Percentiles rank a stretch among this genome's conserved stretches.
Evolutionary conservation across 2,329 filamentous ascomycete species (phyloP).

Genomic region (Cercospora brassicicola): DNA sequence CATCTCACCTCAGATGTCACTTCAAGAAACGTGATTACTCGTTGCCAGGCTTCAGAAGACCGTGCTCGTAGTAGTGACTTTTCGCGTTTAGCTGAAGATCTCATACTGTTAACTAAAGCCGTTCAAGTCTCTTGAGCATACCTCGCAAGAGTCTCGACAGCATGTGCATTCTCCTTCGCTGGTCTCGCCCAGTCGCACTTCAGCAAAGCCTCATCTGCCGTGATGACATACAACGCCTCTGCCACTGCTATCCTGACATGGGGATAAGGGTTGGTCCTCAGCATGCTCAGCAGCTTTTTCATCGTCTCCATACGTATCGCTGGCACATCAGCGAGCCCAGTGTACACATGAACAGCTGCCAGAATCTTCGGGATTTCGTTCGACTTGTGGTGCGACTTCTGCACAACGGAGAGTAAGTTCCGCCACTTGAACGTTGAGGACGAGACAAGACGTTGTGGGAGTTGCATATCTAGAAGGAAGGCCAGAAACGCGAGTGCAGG

Average conservation of each 20-base stretch:
- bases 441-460: slow-evolving; percentile 43
- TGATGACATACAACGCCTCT: slow-evolving; percentile 45
- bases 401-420: slow-evolving; percentile 66
- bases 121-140: background rate
- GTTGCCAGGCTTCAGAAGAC: background rate
- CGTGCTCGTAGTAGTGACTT: background rate
- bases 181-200: slow-evolving; percentile 28
- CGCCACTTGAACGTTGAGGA: slow-evolving; percentile 60
- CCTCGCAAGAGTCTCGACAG: slow-evolving; percentile 12
- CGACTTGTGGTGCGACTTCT: slow-evolving; percentile 80
- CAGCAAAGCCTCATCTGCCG: slow-evolving; percentile 36
- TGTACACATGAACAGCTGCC: slow-evolving; percentile 77
- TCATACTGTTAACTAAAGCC: background rate
- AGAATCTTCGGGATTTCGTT: slow-evolving; percentile 79
- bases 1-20: background rate
- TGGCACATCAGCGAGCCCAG: slow-evolving; percentile 61
- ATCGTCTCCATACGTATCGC: slow-evolving; percentile 58
- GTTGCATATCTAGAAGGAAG: slow-evolving; percentile 60
- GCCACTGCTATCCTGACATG: slow-evolving; percentile 57
- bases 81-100: background rate
- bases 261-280: slow-evolving; percentile 76
- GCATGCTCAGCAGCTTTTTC: slow-evolving; percentile 69
- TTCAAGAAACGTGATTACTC: background rate
- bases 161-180: slow-evolving; percentile 15
- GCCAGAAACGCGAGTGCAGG: slow-evolving; percentile 74